Evolutionary conservation across 768 basidiomycete species (phyloP), one percentile per base, ranked within the genome.

Genomic region (Antrodiella citrinella): DNA sequence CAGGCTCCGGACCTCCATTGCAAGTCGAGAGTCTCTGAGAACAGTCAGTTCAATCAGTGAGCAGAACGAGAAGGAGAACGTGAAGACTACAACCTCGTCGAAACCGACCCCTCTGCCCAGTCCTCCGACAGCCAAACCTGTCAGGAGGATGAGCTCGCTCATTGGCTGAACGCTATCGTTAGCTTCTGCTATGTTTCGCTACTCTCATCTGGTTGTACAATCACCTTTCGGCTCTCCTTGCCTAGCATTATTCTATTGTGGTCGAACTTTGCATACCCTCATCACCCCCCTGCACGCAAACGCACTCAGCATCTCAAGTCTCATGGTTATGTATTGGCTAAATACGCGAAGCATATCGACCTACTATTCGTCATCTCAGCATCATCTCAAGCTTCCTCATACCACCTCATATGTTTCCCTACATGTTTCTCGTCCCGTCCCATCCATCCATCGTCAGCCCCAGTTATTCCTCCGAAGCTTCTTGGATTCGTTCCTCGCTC

Each of bases 1-100:
- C 21, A 70, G 66, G 30, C 48, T 62, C 21, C 72, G 68, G 50
- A 48, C 60, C 7, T 65, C 70, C 46, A 49, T 63, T 35, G 35
- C 62, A 15, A 67, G 67, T 49, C 63, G 65, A 45, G 60, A 65
- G 41, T 58, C 69, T 18, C 68, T 58, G 46, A 58, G 64, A 10
- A 72, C 68, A 59, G 49, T 67, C 69, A 9, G 60, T 65, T 41
- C 64, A 4, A 51, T 71, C 13, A 75, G 71, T 53, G 75, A 76
- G 62, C 58, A 65, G 26, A 73, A 76, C 48, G 81, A 82, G 60
- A 84, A 82, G 66, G 81, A 82, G 66, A 84, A 84, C 54, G 60
- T 76, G 49, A 68, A 69, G 45, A 58, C 59, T 7, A 7, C 41
- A 9, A 35, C 30, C 30, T 7, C 15, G 7, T 7, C 15, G 7